Base-by-base conservation (phyloP, 2,329 filamentous ascomycete genomes). In the Pestalotiopsis sp. region DNA sequence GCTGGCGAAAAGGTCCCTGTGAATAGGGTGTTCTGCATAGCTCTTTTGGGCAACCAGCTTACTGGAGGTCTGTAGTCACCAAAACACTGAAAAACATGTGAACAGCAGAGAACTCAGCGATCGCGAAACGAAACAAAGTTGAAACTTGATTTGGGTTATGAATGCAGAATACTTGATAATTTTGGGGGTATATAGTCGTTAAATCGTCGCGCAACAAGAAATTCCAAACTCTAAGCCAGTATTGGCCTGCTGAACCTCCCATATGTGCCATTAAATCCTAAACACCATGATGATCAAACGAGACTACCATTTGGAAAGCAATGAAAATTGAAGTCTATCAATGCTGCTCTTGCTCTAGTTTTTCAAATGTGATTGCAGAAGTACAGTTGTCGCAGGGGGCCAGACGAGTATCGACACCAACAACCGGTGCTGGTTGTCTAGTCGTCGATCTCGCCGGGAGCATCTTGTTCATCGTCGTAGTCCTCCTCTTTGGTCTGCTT, bases 361-460 rank as follows among this genome's bases (percentile, higher is more conserved):
- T 25, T 13, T 12, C 12, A 23, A 20, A 13, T 20, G 14, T 20
- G 31, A 36, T 39, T 20, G 12, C 14, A 39, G 14, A 39, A 36
- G 9, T 12, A 17, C 20, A 17, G 31, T 13, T 7, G 20, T 7
- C 2, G 36, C 0, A 20, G 31, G 2, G 11, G 11, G 23, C 17
- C 14, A 39, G 31, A n/a, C 13, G 36, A 7, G n/a, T 12, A 17
- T 36, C 2, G n/a, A n/a, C 38, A 11, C 12, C 11, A 59, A 17
- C 14, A 20, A n/a, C 17, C 17, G 7, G 20, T 2, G 27, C 1
- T 41, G 31, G 17, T 23, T 3, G 17, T 11, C 20, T 64, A 66
- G 25, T 77, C 73, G 58, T 77, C 74, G 23, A 76, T 66, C 23
- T 75, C 76, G 41, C 76, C 74, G 20, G 77, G 75, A 64, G 77